Percentiles rank a stretch among this genome's conserved stretches.
Evolutionary conservation across 1,139 yeast species (phyloP).

Genomic region (Hyphopichia pseudoburtonii): DNA sequence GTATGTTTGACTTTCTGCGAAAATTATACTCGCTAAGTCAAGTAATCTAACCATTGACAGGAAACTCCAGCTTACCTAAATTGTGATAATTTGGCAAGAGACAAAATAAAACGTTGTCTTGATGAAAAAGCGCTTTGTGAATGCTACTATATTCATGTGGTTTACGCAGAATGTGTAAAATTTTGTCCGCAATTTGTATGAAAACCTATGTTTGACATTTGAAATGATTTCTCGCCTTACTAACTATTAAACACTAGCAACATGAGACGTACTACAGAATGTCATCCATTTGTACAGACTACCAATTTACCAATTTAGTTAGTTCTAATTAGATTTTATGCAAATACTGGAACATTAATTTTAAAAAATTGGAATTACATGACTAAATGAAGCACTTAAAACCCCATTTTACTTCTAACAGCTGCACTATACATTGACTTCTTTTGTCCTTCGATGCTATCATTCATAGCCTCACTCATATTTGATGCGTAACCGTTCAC

Average conservation of each 20-base stretch:
- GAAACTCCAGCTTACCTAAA: conserved; percentile 7
- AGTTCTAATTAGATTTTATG: not conserved
- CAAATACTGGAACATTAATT: not conserved
- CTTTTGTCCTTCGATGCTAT: conserved; percentile 50
- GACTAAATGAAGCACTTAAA: no score
- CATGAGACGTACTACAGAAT: conserved; percentile 11
- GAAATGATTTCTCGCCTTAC: no score
- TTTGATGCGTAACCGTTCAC: conserved; percentile 59
- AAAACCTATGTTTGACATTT: not conserved
- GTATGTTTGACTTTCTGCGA: conserved; percentile 7
- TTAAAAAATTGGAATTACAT: no score
- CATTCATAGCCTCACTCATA: conserved; percentile 55
- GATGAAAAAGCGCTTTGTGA: conserved; percentile 2
- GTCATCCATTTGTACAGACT: not conserved
- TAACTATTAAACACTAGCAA: conserved; percentile 7
- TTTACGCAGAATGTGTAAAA: conserved; percentile 9
- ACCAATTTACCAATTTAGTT: not conserved
- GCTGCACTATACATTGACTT: conserved; percentile 53
- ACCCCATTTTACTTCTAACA: conserved; percentile 53
- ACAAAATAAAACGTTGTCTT: conserved; percentile 6
- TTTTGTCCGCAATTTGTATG: conserved; percentile 11
- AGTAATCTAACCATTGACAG: conserved; percentile 4
- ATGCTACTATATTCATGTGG: conserved; percentile 11
- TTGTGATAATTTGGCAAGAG: conserved; percentile 9
- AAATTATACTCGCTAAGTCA: not conserved